Evolutionary conservation across 768 basidiomycete genomes (phyloP).

Genomic region (Rhizopogon vinicolor): DNA sequence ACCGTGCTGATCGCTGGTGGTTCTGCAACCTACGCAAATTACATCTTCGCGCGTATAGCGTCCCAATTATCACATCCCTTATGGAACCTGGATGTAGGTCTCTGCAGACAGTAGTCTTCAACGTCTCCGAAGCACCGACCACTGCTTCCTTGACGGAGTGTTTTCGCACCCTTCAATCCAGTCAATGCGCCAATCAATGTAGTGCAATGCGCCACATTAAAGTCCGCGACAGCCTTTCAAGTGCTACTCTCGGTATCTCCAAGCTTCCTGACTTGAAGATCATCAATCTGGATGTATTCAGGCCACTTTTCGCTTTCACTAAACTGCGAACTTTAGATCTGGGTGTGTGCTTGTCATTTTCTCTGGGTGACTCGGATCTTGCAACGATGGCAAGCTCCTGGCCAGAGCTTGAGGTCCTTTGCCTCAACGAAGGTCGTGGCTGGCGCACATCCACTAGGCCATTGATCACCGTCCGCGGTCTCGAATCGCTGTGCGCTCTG

Average conservation of each 20-base stretch:
- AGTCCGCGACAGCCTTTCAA: not conserved
- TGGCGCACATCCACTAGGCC: not conserved
- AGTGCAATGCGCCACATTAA: not conserved
- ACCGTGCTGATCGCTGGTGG: not conserved
- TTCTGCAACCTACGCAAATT: not conserved
- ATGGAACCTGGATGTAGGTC: not conserved
- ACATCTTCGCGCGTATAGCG: not conserved
- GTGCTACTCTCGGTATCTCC: not conserved
- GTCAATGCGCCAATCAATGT: not conserved
- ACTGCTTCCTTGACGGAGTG: not conserved
- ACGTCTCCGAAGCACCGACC: not conserved
- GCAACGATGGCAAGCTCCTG: not conserved
- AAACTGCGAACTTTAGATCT: not conserved
- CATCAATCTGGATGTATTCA: not conserved
- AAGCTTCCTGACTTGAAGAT: not conserved
- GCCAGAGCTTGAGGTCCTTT: not conserved
- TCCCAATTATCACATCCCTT: not conserved
- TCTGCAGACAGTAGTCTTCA: not conserved
- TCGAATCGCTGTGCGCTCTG: not conserved
- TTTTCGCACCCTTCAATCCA: not conserved
- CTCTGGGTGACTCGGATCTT: not conserved
- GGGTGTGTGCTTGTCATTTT: not conserved
- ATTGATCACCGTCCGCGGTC: not conserved
- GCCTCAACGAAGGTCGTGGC: not conserved
- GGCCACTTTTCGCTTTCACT: not conserved